Evolutionary conservation across 345 rosid genomes (phyloP).

Genomic region (Populus tremula): DNA sequence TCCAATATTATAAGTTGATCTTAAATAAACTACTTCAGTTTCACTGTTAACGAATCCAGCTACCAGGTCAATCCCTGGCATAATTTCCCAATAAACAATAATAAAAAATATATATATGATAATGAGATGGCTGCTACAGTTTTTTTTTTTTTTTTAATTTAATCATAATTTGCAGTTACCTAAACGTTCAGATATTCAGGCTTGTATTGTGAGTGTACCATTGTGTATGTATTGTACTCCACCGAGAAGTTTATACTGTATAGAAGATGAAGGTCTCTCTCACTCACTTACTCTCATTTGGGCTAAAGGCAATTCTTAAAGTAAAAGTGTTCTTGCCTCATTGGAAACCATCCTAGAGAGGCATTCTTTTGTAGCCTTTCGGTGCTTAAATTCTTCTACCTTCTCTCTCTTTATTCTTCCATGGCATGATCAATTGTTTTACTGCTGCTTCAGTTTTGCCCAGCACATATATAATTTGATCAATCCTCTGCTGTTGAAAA

Average conservation of each 20-base stretch:
- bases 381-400: conserved; percentile 57
- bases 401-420: conserved; percentile 25
- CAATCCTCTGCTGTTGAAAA: conserved; percentile 2
- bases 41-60: not conserved
- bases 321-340: conserved; percentile 31
- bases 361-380: conserved; percentile 44
- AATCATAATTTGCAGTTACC: not conserved
- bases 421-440: conserved; percentile 1
- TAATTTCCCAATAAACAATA: not conserved
- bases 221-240: not conserved
- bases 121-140: not conserved
- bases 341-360: conserved; percentile 40
- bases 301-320: conserved; percentile 3
- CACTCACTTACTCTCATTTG: not conserved
- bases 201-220: not conserved
- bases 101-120: not conserved
- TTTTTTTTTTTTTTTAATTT: not conserved
- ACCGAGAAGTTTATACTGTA: not conserved
- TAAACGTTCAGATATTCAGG: not conserved
- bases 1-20: not conserved
- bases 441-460: conserved; percentile 22
- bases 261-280: not conserved
- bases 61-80: not conserved
- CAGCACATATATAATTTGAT: not conserved
- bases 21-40: not conserved